Evolutionary conservation across 2,329 filamentous ascomycete genomes (phyloP).

Genomic region (Trichoderma sp.): DNA sequence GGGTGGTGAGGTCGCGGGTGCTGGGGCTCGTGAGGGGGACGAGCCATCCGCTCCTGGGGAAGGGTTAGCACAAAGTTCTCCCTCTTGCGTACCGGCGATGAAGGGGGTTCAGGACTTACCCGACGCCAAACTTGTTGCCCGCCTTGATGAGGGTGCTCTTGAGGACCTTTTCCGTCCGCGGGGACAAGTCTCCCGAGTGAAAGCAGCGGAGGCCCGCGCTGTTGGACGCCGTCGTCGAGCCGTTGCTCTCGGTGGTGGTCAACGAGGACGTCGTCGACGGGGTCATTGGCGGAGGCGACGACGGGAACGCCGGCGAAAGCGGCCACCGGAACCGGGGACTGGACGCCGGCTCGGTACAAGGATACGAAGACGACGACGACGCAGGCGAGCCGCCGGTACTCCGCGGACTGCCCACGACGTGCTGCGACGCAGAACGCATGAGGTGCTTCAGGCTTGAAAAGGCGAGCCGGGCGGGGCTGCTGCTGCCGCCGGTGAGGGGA

Average conservation of each 20-base stretch:
- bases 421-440: conserved; percentile 36
- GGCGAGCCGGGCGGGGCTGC: conserved; percentile 35
- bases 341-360: conserved; percentile 38
- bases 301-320: conserved; percentile 45
- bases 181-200: conserved; percentile 50
- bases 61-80: too few species aligned
- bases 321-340: conserved; percentile 39
- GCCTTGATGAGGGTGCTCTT: conserved; percentile 55
- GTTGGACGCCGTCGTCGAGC: conserved; percentile 39
- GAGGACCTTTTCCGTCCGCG: conserved; percentile 52
- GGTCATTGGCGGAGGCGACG: conserved; percentile 50
- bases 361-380: conserved; percentile 41
- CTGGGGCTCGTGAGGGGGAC: conserved; percentile 48
- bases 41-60: conserved; percentile 46
- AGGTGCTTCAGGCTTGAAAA: conserved; percentile 40
- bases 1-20: conserved; percentile 50
- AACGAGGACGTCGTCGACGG: conserved; percentile 49
- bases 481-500: conserved; percentile 28
- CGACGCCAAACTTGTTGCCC: conserved; percentile 49
- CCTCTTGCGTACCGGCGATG: too few species aligned
- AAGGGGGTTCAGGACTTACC: too few species aligned
- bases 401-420: conserved; percentile 30
- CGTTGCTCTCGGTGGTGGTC: conserved; percentile 40
- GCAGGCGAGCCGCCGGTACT: conserved; percentile 35
- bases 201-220: conserved; percentile 55